Percentiles rank a stretch among this genome's conserved stretches.
Evolutionary conservation across 2,329 filamentous ascomycete species (phyloP).

Genomic region (Beauveria brongniartii): DNA sequence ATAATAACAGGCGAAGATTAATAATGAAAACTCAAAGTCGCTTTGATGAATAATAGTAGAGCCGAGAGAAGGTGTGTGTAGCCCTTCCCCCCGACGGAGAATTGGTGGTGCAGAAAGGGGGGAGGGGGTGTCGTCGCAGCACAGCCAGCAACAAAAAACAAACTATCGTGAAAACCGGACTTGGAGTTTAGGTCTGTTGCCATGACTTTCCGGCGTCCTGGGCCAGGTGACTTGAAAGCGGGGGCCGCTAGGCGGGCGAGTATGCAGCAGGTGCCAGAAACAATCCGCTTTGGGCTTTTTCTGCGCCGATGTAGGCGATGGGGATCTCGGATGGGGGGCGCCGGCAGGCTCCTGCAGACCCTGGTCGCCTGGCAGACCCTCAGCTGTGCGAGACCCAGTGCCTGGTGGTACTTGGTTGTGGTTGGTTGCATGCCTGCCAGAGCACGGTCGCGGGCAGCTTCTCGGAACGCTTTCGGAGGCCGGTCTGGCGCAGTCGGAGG

Average conservation of each 20-base stretch:
- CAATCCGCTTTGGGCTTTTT: constrained; percentile 2
- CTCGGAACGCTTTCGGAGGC: neutral
- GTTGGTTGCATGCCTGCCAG: neutral
- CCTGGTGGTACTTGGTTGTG: neutral
- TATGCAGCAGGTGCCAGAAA: constrained; percentile 7
- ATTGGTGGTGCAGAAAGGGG: neutral
- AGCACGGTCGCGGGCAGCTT: neutral
- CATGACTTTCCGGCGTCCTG: constrained; percentile 2
- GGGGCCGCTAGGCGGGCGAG: neutral
- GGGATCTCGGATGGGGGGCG: constrained; percentile 8
- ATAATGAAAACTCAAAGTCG: neutral
- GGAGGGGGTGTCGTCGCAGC: neutral
- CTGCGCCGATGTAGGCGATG: constrained; percentile 11
- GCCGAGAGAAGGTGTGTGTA: neutral
- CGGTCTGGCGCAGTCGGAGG: neutral
- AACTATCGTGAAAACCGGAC: constrained; percentile 9
- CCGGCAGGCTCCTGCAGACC: neutral
- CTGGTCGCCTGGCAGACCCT: neutral
- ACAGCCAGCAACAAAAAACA: neutral
- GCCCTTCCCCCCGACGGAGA: neutral
- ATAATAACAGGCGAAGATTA: neutral
- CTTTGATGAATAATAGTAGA: neutral
- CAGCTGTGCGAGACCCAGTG: neutral
- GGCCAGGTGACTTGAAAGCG: constrained; percentile 6
- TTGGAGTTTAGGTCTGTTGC: constrained; percentile 9